Base-by-base conservation (phyloP, 257 asterid species). In the Fraxinus cuspidata region DNA sequence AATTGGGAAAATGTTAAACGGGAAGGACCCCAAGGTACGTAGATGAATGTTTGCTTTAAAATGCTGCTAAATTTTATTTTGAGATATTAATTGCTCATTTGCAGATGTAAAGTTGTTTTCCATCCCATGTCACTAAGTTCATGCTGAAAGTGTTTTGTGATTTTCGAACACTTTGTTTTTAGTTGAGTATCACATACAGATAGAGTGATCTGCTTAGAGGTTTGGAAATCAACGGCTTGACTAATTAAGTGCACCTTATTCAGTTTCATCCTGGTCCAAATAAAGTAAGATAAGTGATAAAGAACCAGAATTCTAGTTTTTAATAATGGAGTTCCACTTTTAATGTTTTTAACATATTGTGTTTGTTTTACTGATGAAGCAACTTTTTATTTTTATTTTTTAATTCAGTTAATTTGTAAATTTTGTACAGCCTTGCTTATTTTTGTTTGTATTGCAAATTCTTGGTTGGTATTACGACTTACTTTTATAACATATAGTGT, bases 21-120 rank as follows among this genome's bases (percentile, higher is more conserved):
- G 98, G 75, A 96, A 93, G 88, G 99, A 96, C 81, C 99, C 99
- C 37, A 96, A 96, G 99, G 99, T 93, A 84, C 75, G 29, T 64
- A 74, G 72, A 60, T 65, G 28, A 3, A 60, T 5, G 68, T 71
- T 80, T 80, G 40, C 77, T 75, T 42, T 27, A 35, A 65, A 63
- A 35, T 71, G 40, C 40, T 79, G 77, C 79, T 81, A 9, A 35
- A 51, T 74, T 35, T 37, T 75, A 37, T 53, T 78, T 81, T 78
- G 35, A 63, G 69, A 63, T 75, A 68, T 80, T 81, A 70, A 49
- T 53, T 74, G 74, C 75, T 74, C 72, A 23, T 53, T 38, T 79
- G 58, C 74, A 15, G 72, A 73, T 70, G 60, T 18, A 28, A 58
- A 23, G 25, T 69, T 78, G 70, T 79, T 21, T 64, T 75, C 31